Base-by-base conservation (phyloP, 257 asterid genomes). In the Solanum infundibuliforme region DNA sequence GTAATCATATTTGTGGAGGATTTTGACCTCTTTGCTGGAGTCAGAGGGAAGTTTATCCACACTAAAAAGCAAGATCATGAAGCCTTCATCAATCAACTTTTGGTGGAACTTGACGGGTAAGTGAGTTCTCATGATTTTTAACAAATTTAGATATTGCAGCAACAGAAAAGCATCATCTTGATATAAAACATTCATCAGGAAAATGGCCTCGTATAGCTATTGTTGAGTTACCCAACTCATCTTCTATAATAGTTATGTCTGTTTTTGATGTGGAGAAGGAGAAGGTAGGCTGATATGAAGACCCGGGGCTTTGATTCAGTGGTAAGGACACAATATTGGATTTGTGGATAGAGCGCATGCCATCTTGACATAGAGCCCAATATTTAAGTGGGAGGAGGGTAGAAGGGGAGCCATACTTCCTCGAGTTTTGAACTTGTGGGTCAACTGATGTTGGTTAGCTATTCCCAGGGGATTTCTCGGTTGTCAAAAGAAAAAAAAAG, bases 41-140 rank as follows among this genome's bases (percentile, higher is more conserved):
- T 95, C 87, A 95, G 99, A 36, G 99, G 99, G 86, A 94, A 94
- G 91, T 94, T 93, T 90, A 90, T 95, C 84, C 98, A 95, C 93
- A 95, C 98, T 88, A 93, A 94, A 92, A 93, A 94, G 92, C 99
- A 95, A 93, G 99, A 96, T 84, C 99, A 95, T 29, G 99, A 97
- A 92, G 96, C 99, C 89, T 97, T 97, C 92, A 97, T 97, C 92
- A 97, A 97, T 93, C 99, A 97, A 89, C 98, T 97, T 68, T 93
- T 97, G 84, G 99, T 96, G 93, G 99, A 97, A 91, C 98, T 97
- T 89, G 99, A 97, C 87, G 99, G 99, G 99, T 95, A 92, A 90
- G 86, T 86, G 23, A 20, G 69, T 83, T 83, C 31, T 82, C 65
- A 39, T 90, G 62, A 62, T 55, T 87, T 48, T 27, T 46, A 18